Evolutionary conservation across 2,329 filamentous ascomycete genomes (phyloP), one percentile per base, ranked within the genome.

Genomic region (Emergomyces africanus): DNA sequence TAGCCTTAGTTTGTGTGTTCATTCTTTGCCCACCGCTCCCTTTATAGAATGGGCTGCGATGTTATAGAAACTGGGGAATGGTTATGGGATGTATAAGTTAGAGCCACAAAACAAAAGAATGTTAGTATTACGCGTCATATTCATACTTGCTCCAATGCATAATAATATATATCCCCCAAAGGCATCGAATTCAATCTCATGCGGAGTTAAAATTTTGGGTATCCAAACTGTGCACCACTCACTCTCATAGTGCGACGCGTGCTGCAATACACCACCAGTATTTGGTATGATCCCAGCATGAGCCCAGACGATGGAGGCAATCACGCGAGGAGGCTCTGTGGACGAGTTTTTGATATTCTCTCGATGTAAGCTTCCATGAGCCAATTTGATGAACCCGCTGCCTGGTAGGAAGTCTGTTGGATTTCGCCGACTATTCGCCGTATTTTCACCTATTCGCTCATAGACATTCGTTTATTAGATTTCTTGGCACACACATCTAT

Each of bases 211-310:
- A 48, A 66, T 66, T 37, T 59, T 63, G 28, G 62, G 63, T 39
- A 65, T 66, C 59, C 57, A 64, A 33, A 42, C 37, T 54, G 50
- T 62, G 33, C 55, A 60, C 64, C 63, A 67, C 23, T 65, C 63
- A 2, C 50, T 60, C 0, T 63, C 51, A 49, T 59, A 65, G 1
- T 56, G 39, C 3, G 60, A 60, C 28, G 68, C 70, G 58, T 67
- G 71, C 3, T 62, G 54, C 3, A 68, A 63, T 54, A 50, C 68
- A 71, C 50, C 71, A 69, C 69, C 66, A 71, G 30, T 71, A 72
- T 25, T 69, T 67, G 0, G 68, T 69, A 57, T 71, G 69, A 68
- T 68, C 72, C 68, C 70, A 14, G 66, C 60, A 57, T 71, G 68
- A 2, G 58, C 59, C 69, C 68, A 72, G 56, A 71, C 69, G 14